phyloP scores from a whole-genome alignment of 75 land plant genomes.

The Pseudotsuga menziesii region DNA sequence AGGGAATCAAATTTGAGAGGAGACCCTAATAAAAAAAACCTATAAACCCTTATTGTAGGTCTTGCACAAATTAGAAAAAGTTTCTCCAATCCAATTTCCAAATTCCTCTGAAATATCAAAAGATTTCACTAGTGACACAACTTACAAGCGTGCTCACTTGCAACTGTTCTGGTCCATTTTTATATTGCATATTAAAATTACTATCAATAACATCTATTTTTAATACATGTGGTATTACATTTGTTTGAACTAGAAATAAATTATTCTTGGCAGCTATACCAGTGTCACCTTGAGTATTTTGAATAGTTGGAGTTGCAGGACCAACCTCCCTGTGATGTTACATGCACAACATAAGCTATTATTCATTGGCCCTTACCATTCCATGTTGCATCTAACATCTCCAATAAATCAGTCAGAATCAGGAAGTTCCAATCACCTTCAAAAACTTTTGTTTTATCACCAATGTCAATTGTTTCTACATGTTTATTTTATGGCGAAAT shows the following conservation, averaged over 20 bases:
- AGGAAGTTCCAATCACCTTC: slow-evolving; percentile 37
- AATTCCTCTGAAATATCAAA: no score
- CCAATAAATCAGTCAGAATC: slow-evolving; percentile 24
- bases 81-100: slow-evolving; percentile 32
- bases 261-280: slow-evolving; percentile 3
- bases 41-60: slow-evolving; percentile 32
- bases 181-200: slow-evolving; percentile 10
- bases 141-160: slow-evolving; percentile 11
- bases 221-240: not conserved
- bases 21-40: slow-evolving; percentile 2
- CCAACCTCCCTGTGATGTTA: slow-evolving; percentile 16
- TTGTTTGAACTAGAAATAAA: slow-evolving; percentile 1
- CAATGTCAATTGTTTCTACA: not conserved
- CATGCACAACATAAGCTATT: slow-evolving; percentile 19
- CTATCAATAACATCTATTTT: slow-evolving; percentile 12
- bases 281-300: not conserved
- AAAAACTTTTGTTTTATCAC: slow-evolving; percentile 13
- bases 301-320: slow-evolving; percentile 11
- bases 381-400: slow-evolving; percentile 40
- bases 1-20: no score
- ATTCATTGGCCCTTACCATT: slow-evolving; percentile 22
- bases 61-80: slow-evolving; percentile 44
- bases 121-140: slow-evolving; percentile 14
- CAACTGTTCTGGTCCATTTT: not conserved
- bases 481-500: no score